These are phyloP conservation scores for Mycotypha africana DNA, from an alignment of 371 early-diverging fungal genomes.

Conservation along the genomic window DNA sequence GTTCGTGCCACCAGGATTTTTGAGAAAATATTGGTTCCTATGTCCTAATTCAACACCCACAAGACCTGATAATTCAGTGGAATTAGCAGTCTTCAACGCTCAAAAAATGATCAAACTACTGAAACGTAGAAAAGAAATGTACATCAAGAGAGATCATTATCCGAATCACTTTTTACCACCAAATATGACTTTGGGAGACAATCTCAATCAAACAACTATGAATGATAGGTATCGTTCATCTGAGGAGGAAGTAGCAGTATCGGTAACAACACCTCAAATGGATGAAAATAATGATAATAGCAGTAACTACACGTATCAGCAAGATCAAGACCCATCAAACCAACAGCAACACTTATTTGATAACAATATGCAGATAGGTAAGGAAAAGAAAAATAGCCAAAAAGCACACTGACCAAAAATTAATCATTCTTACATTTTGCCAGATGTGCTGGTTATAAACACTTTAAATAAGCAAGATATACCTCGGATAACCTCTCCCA, in stretches of 20 bases:
- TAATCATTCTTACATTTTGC: background rate
- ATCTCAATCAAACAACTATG: too few species aligned
- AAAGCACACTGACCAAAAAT: too few species aligned
- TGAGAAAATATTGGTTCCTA: conserved; percentile 22
- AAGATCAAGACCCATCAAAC: background rate
- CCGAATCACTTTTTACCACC: conserved; percentile 6
- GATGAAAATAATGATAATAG: background rate
- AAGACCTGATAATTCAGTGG: conserved; percentile 19
- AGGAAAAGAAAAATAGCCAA: background rate
- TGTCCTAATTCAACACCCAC: conserved; percentile 18
- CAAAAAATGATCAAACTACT: conserved; percentile 12
- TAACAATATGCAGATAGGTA: conserved; percentile 1
- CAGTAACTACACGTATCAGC: background rate
- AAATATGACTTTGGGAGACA: background rate
- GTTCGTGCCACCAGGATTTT: conserved; percentile 23
- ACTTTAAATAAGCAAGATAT: conserved; percentile 10
- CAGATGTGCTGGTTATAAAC: conserved; percentile 7
- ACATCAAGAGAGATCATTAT: conserved; percentile 13
- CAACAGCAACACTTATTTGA: too few species aligned
- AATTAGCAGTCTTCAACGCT: conserved; percentile 12
- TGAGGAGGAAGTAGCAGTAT: background rate
- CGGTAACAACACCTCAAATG: too few species aligned
- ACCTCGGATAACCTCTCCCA: conserved; percentile 13
- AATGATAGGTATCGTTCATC: background rate
- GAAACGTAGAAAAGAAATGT: conserved; percentile 18